Evolutionary conservation across 306 rosid genomes (phyloP).

Genomic region (Sophora flavescens): DNA sequence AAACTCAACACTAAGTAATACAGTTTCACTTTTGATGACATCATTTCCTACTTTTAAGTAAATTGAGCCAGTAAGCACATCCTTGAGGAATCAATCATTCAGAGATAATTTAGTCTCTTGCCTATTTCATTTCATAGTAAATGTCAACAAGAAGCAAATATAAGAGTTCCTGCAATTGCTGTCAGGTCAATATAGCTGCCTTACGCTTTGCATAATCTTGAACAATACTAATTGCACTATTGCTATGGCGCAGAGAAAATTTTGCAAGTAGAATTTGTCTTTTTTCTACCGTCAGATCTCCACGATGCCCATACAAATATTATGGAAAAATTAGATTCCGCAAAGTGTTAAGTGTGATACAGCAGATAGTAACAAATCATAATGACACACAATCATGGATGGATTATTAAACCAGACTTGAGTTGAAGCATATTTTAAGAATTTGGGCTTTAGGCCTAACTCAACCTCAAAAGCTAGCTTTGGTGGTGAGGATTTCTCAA

Average conservation of each 20-base stretch:
- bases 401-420: too few relatives aligned
- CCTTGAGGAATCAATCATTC: conserved; percentile 13
- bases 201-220: conserved; percentile 75
- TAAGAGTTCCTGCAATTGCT: conserved; percentile 23
- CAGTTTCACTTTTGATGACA: not conserved
- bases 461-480: too few relatives aligned
- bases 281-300: conserved; percentile 77
- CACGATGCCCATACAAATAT: conserved; percentile 73
- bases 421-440: not conserved
- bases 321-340: not conserved
- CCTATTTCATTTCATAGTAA: too few relatives aligned
- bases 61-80: conserved; percentile 14
- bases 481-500: too few relatives aligned
- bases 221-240: conserved; percentile 67
- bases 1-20: conserved; percentile 6
- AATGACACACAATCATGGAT: not conserved
- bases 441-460: too few relatives aligned
- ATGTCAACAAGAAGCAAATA: too few relatives aligned
- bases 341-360: not conserved
- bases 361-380: conserved; percentile 2
- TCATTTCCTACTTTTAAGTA: not conserved
- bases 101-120: not conserved
- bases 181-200: conserved; percentile 27
- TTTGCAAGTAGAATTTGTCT: conserved; percentile 85
- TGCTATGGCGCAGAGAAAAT: conserved; percentile 83